A percentile compares a stretch with the other conserved stretches of the same genome.
These are phyloP conservation scores for Phytophthora constricta DNA, from an alignment of 352 stramenopile genomes.

Conservation along the genomic window DNA sequence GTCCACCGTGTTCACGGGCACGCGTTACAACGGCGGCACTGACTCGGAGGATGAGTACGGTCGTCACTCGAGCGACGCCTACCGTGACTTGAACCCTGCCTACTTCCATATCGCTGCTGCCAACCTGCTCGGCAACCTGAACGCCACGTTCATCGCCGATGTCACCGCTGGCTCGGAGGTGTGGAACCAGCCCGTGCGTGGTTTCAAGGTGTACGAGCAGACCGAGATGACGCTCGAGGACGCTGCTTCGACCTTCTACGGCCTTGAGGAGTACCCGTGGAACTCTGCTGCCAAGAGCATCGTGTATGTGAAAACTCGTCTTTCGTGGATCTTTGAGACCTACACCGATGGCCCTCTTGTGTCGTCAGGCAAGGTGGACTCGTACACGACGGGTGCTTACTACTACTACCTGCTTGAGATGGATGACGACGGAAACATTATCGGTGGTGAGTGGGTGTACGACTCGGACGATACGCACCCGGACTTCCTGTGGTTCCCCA, in stretches of 20 bases:
- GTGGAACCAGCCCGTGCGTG: conserved; percentile 61
- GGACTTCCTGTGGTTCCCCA: conserved; percentile 48
- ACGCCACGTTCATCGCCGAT: conserved; percentile 51
- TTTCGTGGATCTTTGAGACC: conserved; percentile 55
- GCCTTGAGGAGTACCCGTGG: conserved; percentile 51
- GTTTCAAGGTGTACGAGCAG: conserved; percentile 47
- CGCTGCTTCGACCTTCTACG: conserved; percentile 44
- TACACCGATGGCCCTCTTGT: conserved; percentile 41
- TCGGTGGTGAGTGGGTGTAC: conserved; percentile 52
- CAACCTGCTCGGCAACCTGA: conserved; percentile 50
- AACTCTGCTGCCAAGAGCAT: conserved; percentile 48
- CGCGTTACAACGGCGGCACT: conserved; percentile 40
- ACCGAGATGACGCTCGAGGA: conserved; percentile 36
- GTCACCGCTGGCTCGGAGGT: conserved; percentile 42
- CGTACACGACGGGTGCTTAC: conserved; percentile 31
- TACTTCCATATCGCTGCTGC: conserved; percentile 51
- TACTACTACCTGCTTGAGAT: conserved; percentile 51
- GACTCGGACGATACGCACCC: conserved; percentile 38
- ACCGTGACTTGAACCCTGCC: conserved; percentile 54
- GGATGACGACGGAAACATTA: conserved; percentile 37
- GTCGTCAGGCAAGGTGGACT: conserved; percentile 30
- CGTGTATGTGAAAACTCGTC: conserved; percentile 46
- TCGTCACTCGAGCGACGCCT: conserved; percentile 39
- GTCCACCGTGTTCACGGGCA: conserved; percentile 45
- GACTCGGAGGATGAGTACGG: conserved; percentile 46